Conservation (phyloP, 805 yeast genomes). For the Starmerella bacillaris region DNA sequence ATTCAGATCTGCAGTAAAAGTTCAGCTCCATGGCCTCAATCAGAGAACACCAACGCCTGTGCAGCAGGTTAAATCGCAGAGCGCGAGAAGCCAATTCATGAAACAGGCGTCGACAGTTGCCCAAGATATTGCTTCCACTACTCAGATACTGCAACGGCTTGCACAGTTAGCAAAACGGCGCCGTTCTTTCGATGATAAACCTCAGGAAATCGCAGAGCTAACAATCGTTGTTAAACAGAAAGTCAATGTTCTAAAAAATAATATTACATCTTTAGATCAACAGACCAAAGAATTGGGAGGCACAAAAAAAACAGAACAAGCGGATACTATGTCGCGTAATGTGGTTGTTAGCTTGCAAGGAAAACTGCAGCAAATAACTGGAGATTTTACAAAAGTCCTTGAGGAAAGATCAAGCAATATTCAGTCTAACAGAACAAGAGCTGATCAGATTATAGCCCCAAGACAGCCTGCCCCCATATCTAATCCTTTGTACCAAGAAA, state of each 20-base stretch:
- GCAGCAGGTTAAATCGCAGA: conserved; percentile 7
- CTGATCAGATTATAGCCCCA: conserved; percentile 62
- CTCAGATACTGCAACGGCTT: conserved; percentile 59
- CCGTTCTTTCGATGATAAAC: conserved; percentile 84
- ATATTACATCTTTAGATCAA: conserved; percentile 42
- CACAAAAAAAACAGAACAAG: conserved; percentile 33
- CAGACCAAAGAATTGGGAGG: conserved; percentile 27
- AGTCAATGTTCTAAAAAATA: conserved; percentile 60
- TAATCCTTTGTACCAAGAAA: conserved; percentile 23
- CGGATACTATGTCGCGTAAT: conserved; percentile 53
- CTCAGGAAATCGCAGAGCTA: conserved; percentile 80
- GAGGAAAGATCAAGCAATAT: conserved; percentile 76
- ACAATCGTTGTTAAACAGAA: conserved; percentile 73
- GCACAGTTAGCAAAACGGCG: conserved; percentile 76
- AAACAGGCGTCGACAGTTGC: conserved; percentile 65
- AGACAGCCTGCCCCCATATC: conserved; percentile 19
- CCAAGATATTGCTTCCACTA: conserved; percentile 70
- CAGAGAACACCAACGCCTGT: conserved; percentile 8
- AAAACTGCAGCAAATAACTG: conserved; percentile 78
- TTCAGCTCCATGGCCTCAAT: conserved; percentile 43
- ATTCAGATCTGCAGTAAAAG: conserved; percentile 76
- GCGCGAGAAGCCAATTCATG: conserved; percentile 35
- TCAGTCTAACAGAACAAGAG: conserved; percentile 57
- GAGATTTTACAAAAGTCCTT: conserved; percentile 77
- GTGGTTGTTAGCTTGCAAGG: conserved; percentile 76